phyloP scores from a whole-genome alignment of 1,284 basidiomycete genomes.

The Earliella scabrosa region DNA sequence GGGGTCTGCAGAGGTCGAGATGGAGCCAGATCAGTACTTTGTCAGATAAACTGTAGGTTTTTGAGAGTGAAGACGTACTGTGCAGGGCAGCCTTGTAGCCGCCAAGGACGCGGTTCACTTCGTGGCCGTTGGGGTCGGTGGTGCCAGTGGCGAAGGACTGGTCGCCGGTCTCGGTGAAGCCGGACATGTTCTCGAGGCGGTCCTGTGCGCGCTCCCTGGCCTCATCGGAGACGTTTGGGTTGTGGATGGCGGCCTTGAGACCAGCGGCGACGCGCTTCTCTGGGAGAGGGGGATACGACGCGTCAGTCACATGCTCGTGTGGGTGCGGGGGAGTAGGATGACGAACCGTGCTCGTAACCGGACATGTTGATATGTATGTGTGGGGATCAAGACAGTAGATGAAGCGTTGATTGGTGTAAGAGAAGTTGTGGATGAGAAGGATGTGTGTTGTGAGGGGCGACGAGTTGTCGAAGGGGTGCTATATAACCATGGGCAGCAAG shows the following conservation, averaged over 20 bases:
- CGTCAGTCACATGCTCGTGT: neutral
- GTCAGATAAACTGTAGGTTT: too few relatives aligned
- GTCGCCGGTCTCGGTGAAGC: slow-evolving; percentile 24
- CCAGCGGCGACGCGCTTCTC: slow-evolving; percentile 53
- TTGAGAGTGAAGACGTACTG: slow-evolving; percentile 39
- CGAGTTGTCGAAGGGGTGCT: too few relatives aligned
- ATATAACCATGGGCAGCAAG: too few relatives aligned
- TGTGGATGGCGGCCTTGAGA: slow-evolving; percentile 57
- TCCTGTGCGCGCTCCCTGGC: slow-evolving; percentile 52
- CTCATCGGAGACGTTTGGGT: slow-evolving; percentile 55
- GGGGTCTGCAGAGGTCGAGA: slow-evolving; percentile 5
- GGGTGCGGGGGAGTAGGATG: neutral
- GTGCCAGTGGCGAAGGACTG: neutral
- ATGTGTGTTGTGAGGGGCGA: too few relatives aligned
- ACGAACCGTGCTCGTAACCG: neutral
- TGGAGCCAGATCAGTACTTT: neutral
- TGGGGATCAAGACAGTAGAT: too few relatives aligned
- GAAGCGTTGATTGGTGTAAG: neutral
- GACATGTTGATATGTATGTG: neutral
- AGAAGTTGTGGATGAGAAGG: too few relatives aligned
- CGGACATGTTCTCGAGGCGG: slow-evolving; percentile 47
- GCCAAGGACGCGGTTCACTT: slow-evolving; percentile 40
- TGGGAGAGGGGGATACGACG: neutral
- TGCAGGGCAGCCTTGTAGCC: slow-evolving; percentile 59
- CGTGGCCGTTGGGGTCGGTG: slow-evolving; percentile 25